phyloP scores from a whole-genome alignment of 2,329 filamentous ascomycete genomes.

The Fusarium sp. region DNA sequence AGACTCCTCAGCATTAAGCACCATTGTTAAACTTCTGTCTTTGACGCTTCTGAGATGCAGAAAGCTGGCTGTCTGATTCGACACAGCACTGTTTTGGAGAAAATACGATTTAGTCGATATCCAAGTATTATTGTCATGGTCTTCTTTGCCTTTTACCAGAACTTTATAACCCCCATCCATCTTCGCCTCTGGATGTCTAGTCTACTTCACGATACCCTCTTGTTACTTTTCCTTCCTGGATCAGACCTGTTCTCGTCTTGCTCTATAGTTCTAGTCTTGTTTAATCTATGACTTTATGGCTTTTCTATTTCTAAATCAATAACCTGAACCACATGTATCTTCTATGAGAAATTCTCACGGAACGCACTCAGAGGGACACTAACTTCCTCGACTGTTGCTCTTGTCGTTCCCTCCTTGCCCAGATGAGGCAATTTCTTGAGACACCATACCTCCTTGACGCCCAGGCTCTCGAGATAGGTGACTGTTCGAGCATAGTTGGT shows the following conservation, averaged over 20 bases:
- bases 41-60: not conserved
- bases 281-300: conserved; percentile 34
- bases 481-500: conserved; percentile 81
- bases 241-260: not conserved
- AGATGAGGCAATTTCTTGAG: conserved; percentile 54
- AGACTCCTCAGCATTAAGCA: conserved; percentile 11
- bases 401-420: conserved; percentile 43
- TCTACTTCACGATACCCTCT: conserved; percentile 42
- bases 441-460: conserved; percentile 72
- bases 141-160: conserved; percentile 14
- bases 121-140: conserved; percentile 18
- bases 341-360: conserved; percentile 43
- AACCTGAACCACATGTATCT: not conserved
- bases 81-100: conserved; percentile 6
- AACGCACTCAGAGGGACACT: conserved; percentile 57
- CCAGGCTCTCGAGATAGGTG: conserved; percentile 74
- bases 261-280: conserved; percentile 33
- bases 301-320: not conserved
- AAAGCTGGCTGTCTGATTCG: conserved; percentile 17
- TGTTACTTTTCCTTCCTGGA: not conserved
- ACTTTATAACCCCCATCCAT: conserved; percentile 1
- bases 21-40: not conserved
- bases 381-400: conserved; percentile 55
- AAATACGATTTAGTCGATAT: conserved; percentile 9
- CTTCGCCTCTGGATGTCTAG: conserved; percentile 25